Evolutionary conservation across 1,284 basidiomycete genomes (phyloP).

Genomic region (Cryptococcus sp.): DNA sequence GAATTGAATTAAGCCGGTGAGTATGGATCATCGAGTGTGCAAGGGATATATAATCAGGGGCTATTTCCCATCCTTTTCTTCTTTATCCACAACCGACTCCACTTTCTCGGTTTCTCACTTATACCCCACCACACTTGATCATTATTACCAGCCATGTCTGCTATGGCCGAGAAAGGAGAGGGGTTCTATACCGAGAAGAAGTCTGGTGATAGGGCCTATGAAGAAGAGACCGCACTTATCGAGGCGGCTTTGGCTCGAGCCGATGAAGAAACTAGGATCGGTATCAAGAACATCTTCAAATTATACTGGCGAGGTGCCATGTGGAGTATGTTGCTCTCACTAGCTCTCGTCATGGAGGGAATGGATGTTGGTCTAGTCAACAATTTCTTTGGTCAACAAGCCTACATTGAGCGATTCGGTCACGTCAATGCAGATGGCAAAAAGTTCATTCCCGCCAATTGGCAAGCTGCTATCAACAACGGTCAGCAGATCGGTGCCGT

Average conservation of each 20-base stretch:
- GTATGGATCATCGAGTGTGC: too few relatives aligned
- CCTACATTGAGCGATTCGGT: conserved; percentile 7
- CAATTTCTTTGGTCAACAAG: conserved; percentile 7
- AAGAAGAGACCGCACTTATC: background rate
- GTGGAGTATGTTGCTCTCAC: background rate
- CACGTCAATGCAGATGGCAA: background rate
- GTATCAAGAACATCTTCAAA: background rate
- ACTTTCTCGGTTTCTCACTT: too few relatives aligned
- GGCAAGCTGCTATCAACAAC: conserved; percentile 2
- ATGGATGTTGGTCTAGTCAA: background rate
- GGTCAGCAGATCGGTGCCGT: conserved; percentile 17
- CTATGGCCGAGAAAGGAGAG: too few relatives aligned
- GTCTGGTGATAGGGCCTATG: background rate
- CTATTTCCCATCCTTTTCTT: too few relatives aligned
- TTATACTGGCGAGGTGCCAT: background rate
- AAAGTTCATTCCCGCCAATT: background rate
- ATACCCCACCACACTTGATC: too few relatives aligned
- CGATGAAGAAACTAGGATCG: background rate
- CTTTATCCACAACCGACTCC: too few relatives aligned
- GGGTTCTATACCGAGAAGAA: background rate
- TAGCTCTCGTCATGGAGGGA: background rate
- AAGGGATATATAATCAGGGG: too few relatives aligned
- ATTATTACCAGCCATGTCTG: too few relatives aligned
- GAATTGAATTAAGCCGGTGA: too few relatives aligned
- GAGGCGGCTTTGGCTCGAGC: background rate